These are phyloP conservation scores for Xylariaceae sp. DNA, from an alignment of 2,329 filamentous ascomycete species.

Conservation along the genomic window DNA sequence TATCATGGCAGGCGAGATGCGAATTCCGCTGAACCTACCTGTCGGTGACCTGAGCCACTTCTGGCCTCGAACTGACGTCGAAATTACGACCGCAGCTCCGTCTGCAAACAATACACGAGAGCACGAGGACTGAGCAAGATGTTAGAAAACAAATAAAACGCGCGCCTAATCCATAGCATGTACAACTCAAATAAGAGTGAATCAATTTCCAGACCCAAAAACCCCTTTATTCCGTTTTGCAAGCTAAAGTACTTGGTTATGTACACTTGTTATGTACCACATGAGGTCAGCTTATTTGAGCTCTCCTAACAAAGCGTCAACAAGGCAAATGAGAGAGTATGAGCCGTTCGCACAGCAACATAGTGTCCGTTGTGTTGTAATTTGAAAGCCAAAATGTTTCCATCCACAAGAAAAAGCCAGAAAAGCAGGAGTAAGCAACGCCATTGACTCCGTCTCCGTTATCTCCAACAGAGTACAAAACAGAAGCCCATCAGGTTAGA, in stretches of 20 bases:
- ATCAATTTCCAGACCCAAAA: no score
- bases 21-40: constrained; percentile 44
- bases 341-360: no score
- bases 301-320: no score
- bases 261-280: no score
- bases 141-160: no score
- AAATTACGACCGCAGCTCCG: constrained; percentile 16
- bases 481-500: constrained; percentile 5
- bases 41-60: constrained; percentile 49
- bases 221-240: no score
- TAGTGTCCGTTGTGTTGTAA: constrained; percentile 8
- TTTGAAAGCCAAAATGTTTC: constrained; percentile 1
- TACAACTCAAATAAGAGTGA: no score
- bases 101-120: constrained; percentile 4
- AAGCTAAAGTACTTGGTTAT: no score
- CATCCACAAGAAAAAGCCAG: neutral
- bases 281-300: no score
- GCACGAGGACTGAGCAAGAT: constrained; percentile 12
- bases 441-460: constrained; percentile 11
- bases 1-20: constrained; percentile 52
- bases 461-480: constrained; percentile 11
- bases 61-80: constrained; percentile 40
- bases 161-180: no score
- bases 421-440: constrained; percentile 2
- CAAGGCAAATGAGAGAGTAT: no score